Evolutionary conservation across 139 green algal genomes (phyloP).

Genomic region (Chlamydomonas sp.): DNA sequence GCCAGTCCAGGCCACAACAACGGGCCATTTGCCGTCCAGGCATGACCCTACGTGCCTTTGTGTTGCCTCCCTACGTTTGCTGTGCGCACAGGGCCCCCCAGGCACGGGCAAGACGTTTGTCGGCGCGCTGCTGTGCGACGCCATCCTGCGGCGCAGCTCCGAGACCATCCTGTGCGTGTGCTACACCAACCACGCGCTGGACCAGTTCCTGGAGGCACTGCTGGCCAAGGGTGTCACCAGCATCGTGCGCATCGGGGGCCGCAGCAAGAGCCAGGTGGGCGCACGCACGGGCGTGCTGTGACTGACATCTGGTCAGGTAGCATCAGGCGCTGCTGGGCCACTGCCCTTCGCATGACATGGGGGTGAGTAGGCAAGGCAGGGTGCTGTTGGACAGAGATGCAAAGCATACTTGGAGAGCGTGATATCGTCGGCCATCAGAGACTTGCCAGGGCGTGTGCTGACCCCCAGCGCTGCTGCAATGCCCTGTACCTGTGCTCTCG

Average conservation of each 20-base stretch:
- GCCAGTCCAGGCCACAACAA: too few species aligned
- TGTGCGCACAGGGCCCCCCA: slow-evolving; percentile 14
- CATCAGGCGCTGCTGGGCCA: too few species aligned
- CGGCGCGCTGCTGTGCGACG: slow-evolving; percentile 62
- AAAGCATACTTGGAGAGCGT: too few species aligned
- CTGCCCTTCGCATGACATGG: too few species aligned
- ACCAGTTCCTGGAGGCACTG: slow-evolving; percentile 77
- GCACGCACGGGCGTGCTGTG: too few species aligned
- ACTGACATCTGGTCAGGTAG: too few species aligned
- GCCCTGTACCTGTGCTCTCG: not conserved
- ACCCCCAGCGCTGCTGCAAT: not conserved
- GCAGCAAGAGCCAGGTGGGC: slow-evolving; percentile 47
- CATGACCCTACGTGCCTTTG: too few species aligned
- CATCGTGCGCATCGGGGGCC: slow-evolving; percentile 69
- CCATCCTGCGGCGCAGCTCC: slow-evolving; percentile 41
- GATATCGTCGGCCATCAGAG: too few species aligned
- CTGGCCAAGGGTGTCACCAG: slow-evolving; percentile 65
- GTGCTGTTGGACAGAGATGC: too few species aligned
- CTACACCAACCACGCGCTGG: slow-evolving; percentile 88
- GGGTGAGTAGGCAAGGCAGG: too few species aligned
- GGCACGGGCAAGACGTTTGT: slow-evolving; percentile 72
- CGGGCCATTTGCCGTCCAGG: too few species aligned
- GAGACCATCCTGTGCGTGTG: slow-evolving; percentile 75
- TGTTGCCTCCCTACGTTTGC: not conserved
- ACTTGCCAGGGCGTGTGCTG: too few species aligned